These are phyloP conservation scores for Neurospora africana DNA, from an alignment of 495 filamentous ascomycete species.

Conservation along the genomic window DNA sequence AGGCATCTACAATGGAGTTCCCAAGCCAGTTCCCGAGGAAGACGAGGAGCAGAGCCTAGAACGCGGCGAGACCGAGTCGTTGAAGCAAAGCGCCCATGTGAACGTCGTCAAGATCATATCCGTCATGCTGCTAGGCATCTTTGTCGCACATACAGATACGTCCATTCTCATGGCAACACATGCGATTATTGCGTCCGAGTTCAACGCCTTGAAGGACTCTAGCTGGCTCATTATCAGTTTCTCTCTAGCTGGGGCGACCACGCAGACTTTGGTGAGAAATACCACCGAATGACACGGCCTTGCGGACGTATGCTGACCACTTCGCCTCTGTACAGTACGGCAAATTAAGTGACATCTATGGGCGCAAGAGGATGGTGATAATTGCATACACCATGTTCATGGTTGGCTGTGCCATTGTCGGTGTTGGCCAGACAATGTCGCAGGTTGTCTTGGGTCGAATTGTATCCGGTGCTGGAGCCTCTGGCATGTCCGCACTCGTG, in stretches of 20 bases:
- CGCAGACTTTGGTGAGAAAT: constrained; percentile 43
- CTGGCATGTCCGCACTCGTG: constrained; percentile 46
- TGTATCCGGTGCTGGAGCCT: constrained; percentile 49
- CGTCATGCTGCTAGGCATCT: constrained; percentile 44
- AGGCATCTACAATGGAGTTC: neutral
- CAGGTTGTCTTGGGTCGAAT: constrained; percentile 46
- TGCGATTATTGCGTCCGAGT: constrained; percentile 54
- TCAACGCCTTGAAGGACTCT: constrained; percentile 46
- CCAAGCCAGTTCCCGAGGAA: neutral
- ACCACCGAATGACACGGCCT: too few relatives aligned
- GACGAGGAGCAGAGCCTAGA: constrained; percentile 12
- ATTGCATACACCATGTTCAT: constrained; percentile 33
- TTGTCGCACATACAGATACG: constrained; percentile 51
- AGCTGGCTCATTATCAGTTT: constrained; percentile 62
- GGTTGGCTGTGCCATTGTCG: constrained; percentile 33
- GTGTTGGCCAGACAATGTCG: constrained; percentile 39
- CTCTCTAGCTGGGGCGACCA: constrained; percentile 47
- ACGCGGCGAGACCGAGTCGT: neutral
- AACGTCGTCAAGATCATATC: constrained; percentile 14
- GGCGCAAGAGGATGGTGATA: constrained; percentile 32
- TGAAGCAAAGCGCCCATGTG: neutral
- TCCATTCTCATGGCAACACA: constrained; percentile 56
- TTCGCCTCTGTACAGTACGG: constrained; percentile 30
- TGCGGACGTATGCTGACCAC: neutral
- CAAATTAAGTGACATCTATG: constrained; percentile 41